Base-by-base conservation (phyloP, 257 asterid genomes). In the Solanum paucissectum region DNA sequence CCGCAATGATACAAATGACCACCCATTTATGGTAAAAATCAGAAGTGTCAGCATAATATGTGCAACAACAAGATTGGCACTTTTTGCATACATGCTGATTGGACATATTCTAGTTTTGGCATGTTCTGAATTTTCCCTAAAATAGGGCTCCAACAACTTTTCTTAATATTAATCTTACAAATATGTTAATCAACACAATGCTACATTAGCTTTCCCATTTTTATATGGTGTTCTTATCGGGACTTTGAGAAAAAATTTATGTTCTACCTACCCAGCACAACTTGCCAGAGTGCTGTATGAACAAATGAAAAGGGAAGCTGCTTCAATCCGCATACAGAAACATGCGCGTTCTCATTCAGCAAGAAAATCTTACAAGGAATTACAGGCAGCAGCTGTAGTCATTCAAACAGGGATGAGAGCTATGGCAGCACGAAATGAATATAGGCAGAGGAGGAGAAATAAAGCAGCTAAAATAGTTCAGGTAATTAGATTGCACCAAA, bases 331-430 rank as follows among this genome's bases (percentile, higher is more conserved):
- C 76, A 93, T 96, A 90, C 99, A 96, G 91, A 95, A 93, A 83
- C 95, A 96, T 83, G 94, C 87, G 38, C 98, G 98, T 62, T 93
- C 95, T 72, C 94, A 79, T 89, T 91, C 94, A 88, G 95, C 98
- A 88, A 93, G 97, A 86, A 92, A 89, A 88, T 90, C 94, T 69
- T 96, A 95, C 89, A 91, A 75, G 86, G 90, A 90, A 87, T 86
- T 91, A 89, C 94, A 92, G 91, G 93, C 81, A 89, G 96, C 98
- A 55, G 95, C 95, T 72, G 73, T 92, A 88, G 91, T 93, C 46
- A 93, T 96, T 92, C 99, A 96, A 92, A 94, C 98, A n/a, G 98
- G 98, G 27, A 88, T 95, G 90, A 92, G 94, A 90, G 94, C 94
- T 83, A 95, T 94, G 98, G 94, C 96, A 83, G 98, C 98, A 60